A percentile compares a stretch with the other conserved stretches of the same genome.
Evolutionary conservation across 1,284 basidiomycete genomes (phyloP).

Genomic region (Neonothopanus nambi): DNA sequence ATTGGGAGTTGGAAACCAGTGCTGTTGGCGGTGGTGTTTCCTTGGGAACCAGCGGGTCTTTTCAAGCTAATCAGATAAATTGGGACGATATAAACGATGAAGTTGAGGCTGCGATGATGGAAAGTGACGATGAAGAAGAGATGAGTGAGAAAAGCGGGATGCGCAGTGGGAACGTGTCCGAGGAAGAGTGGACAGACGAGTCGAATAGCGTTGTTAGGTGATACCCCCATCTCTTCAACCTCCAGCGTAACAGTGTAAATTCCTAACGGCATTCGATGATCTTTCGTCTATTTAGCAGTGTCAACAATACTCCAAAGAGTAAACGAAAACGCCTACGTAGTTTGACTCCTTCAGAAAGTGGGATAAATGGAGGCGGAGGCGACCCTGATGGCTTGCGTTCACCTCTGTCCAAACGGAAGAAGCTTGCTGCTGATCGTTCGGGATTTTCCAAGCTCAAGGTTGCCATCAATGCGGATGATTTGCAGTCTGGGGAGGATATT

Average conservation of each 20-base stretch:
- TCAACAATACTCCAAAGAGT: slow-evolving; percentile 43
- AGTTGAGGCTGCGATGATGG: slow-evolving; percentile 84
- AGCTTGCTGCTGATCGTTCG: slow-evolving; percentile 59
- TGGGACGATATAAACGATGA: slow-evolving; percentile 85
- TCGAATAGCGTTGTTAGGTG: slow-evolving; percentile 48
- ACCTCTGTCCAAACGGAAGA: slow-evolving; percentile 77
- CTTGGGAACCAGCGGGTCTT: slow-evolving; percentile 20
- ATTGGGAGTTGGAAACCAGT: slow-evolving; percentile 47
- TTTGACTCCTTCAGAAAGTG: slow-evolving; percentile 63
- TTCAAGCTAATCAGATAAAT: slow-evolving; percentile 59
- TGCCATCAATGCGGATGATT: slow-evolving; percentile 59
- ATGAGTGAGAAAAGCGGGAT: slow-evolving; percentile 31
- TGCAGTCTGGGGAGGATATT: slow-evolving; percentile 23
- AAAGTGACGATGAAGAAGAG: slow-evolving; percentile 63
- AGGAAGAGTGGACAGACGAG: slow-evolving; percentile 53
- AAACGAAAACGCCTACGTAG: slow-evolving; percentile 72
- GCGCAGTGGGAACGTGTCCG: slow-evolving; percentile 43
- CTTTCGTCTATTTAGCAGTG: slow-evolving; percentile 31
- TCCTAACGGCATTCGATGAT: neutral
- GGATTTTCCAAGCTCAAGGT: slow-evolving; percentile 69
- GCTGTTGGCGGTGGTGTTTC: slow-evolving; percentile 6
- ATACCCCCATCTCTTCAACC: slow-evolving; percentile 17
- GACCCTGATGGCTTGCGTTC: slow-evolving; percentile 50
- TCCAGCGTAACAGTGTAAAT: neutral
- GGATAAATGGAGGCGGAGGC: slow-evolving; percentile 35